Evolutionary conservation across 2,329 filamentous ascomycete genomes (phyloP).

Genomic region (Falciphora oryzae): DNA sequence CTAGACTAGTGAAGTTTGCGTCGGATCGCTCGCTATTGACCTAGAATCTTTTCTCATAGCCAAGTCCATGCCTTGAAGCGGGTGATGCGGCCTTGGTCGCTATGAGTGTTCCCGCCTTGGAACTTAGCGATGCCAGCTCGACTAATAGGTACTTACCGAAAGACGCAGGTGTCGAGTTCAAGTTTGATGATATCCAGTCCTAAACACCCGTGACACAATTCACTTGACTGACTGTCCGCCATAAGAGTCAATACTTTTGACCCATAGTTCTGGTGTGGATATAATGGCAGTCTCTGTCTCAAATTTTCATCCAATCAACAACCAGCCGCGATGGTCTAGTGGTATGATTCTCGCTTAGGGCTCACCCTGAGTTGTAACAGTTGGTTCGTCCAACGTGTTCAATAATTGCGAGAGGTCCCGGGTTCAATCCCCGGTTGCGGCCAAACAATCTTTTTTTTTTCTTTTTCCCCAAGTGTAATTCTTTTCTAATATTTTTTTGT

Average conservation of each 20-base stretch:
- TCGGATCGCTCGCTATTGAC: not conserved
- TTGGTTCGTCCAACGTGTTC: not conserved
- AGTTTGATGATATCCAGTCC: too few relatives aligned
- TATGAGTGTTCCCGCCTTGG: not conserved
- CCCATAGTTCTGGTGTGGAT: not conserved
- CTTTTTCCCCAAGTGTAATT: too few relatives aligned
- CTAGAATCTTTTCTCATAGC: not conserved
- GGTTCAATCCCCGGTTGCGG: constrained; percentile 9
- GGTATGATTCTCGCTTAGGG: constrained; percentile 1
- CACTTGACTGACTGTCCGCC: too few relatives aligned
- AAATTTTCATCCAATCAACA: not conserved
- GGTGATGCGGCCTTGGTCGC: not conserved
- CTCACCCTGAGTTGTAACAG: not conserved
- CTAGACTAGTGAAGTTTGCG: not conserved
- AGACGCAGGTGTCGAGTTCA: too few relatives aligned
- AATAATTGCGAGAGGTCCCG: constrained; percentile 10
- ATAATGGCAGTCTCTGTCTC: not conserved
- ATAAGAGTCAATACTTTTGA: too few relatives aligned
- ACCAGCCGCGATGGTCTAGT: not conserved
- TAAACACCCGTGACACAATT: too few relatives aligned
- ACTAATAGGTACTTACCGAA: too few relatives aligned
- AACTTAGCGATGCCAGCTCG: too few relatives aligned
- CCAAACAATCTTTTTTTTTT: not conserved
- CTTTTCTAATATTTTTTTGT: too few relatives aligned
- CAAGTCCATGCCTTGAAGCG: not conserved